These are phyloP conservation scores for Sporothrix inflata DNA, from an alignment of 2,329 filamentous ascomycete species.

Conservation along the genomic window DNA sequence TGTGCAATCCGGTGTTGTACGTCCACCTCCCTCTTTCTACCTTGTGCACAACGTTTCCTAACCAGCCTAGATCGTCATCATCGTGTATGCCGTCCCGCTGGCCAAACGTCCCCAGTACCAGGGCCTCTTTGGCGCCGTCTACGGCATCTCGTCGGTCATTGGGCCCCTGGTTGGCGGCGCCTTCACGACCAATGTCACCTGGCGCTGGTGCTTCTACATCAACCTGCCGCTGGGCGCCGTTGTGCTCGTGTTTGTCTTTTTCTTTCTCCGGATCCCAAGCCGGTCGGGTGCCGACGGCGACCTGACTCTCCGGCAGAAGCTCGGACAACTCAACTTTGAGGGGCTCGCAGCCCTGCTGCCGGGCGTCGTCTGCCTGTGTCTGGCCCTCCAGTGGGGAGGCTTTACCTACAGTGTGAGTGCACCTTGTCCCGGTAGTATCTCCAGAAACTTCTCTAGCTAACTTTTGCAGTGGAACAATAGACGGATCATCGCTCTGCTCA, in stretches of 20 bases:
- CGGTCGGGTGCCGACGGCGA: constrained; percentile 18
- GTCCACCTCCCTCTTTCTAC: background rate
- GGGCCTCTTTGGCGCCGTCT: constrained; percentile 44
- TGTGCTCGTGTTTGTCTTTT: constrained; percentile 37
- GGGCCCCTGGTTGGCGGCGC: constrained; percentile 46
- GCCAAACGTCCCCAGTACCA: constrained; percentile 42
- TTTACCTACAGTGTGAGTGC: constrained; percentile 36
- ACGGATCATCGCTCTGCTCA: constrained; percentile 42
- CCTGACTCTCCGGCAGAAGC: background rate
- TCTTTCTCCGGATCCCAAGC: constrained; percentile 38
- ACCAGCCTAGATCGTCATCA: constrained; percentile 36
- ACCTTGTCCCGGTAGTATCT: background rate
- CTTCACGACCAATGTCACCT: constrained; percentile 43
- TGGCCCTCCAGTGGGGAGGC: constrained; percentile 52
- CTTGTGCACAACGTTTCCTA: background rate
- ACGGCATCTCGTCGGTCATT: constrained; percentile 43
- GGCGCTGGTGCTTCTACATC: constrained; percentile 48
- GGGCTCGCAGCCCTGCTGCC: constrained; percentile 34
- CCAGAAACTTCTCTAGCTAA: background rate
- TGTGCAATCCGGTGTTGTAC: constrained; percentile 40
- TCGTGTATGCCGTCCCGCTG: constrained; percentile 43
- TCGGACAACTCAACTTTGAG: background rate
- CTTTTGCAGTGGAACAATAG: constrained; percentile 37
- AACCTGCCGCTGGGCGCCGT: constrained; percentile 45
- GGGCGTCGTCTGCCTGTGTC: constrained; percentile 46